Evolutionary conservation across 106 monocot genomes (phyloP), one percentile per base, ranked within the genome.

Genomic region (Agapanthus africanus): DNA sequence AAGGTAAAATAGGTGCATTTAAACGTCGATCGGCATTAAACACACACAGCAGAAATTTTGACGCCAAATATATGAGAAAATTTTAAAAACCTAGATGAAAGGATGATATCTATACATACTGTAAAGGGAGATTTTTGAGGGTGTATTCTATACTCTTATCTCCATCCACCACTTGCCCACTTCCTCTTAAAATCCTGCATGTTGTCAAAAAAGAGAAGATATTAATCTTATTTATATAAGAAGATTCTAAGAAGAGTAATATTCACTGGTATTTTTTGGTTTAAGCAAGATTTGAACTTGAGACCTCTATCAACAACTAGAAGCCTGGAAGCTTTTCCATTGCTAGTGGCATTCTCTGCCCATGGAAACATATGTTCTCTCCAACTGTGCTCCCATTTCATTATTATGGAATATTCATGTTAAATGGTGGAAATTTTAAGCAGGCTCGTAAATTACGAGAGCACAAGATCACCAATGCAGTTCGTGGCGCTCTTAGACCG

Each of bases 131-230:
- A 74, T 74, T 77, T 59, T 88, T 91, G 78, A 91, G 95, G 30
- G 88, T 95, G 72, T 91, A 95, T 15, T 65, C 61, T 19, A 91
- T 79, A 39, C 73, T 88, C 83, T 80, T 85, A 71, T 95, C 95
- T 59, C 95, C 86, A 57, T 91, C 80, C 18, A 95, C 95, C 34
- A 88, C 78, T 66, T 95, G 91, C 30, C 95, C 95, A 40, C 46
- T 84, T 56, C 95, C 95, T 80, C 79, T 81, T 42, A 95, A 59
- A 37, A 95, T 76, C 87, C 94, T 88, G 38, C 51, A 72, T 19
- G 26, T 19, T 72, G 6, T 37, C 27, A 41, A 60, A 49, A 70
- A 14, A 18, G 50, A 11, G 41, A 35, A 1, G n/a, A n/a, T n/a
- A n/a, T n/a, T n/a, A n/a, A n/a, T n/a, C n/a, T 68, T 25, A 74